Base-by-base conservation (phyloP, 371 early-diverging fungal species). In the Zopfochytrium polystomum region DNA sequence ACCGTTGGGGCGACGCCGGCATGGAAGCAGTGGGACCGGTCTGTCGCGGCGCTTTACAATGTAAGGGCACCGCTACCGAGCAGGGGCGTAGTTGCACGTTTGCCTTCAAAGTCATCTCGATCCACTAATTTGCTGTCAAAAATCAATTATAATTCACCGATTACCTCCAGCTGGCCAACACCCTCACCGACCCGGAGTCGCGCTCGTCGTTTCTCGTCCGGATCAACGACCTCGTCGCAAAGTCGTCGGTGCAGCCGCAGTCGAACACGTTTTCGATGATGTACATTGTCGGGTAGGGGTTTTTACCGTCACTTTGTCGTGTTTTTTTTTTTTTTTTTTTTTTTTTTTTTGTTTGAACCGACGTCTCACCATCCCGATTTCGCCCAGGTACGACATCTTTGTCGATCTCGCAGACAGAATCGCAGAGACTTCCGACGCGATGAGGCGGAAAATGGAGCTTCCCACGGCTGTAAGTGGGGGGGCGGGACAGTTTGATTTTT, bases 361-460 rank as follows among this genome's bases (percentile, higher is more conserved):
- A n/a, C n/a, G n/a, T n/a, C n/a, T n/a, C n/a, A n/a, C n/a, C n/a
- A n/a, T n/a, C n/a, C 51, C 18, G 20, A 45, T 2, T 15, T 4
- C 15, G n/a, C 26, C 23, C 48, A 70, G 66, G 9, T 68, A 65
- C 60, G 73, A 73, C 48, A 62, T 59, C 4, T 26, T 76, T 26
- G 48, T 68, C 13, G 57, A 62, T 26, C 29, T 71, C 0, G 68
- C 71, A 23, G 66, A 62, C 35, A 49, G 32, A 27, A 59, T 76
- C n/a, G 59, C 66, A 3, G 71, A 68, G n/a, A 44, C 48, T n/a
- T 69, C 70, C 2, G 76, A 75, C 25, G 46, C 26, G 5, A 9
- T 72, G 45, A 18, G 76, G 33, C 66, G 60, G 52, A 43, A 45
- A 38, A 15, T 54, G 52, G 58, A 53, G 1, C 56, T 75, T 6